Base-by-base conservation (phyloP, 2,329 filamentous ascomycete genomes). In the Cytospora piceicola region DNA sequence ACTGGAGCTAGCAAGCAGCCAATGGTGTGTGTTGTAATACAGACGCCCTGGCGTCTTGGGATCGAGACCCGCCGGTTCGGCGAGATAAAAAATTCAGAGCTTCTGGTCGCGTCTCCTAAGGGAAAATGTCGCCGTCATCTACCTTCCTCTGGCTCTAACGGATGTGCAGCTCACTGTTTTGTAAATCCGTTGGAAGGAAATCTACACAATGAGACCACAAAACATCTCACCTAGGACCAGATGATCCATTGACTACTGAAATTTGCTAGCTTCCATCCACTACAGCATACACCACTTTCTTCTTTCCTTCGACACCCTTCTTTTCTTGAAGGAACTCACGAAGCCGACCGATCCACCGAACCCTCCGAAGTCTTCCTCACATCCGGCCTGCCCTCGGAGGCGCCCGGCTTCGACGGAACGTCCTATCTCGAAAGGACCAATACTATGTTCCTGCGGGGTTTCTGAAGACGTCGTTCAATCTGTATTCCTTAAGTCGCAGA, bases 401-500 rank as follows among this genome's bases (percentile, higher is more conserved):
- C 57, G 59, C 59, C 46, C 39, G 46, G 46, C 49, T 30, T 39
- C 27, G 27, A 58, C 24, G 59, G 49, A 54, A 12, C 53, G 39
- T 53, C 63, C 56, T 34, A 54, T 51, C 1, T 39, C 46, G 52
- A 51, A 27, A 17, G 24, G 20, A 55, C 52, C 65, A 70, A 65
- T 73, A 72, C 71, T 73, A 74, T 74, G 73, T 65, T 63, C 67
- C 69, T 67, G 36, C 69, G 64, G 66, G 60, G 58, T 60, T 57
- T 34, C 54, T 58, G 58, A 61, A 71, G 70, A 75, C 76, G 74
- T 70, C 73, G 69, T 75, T 74, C 78, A 81, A 76, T 74, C 78
- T 80, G 78, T 80, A 77, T 80, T 73, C 76, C 73, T 70, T 74
- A 74, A 71, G 68, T 69, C 72, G 73, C 72, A 72, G 73, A 71